Evolutionary conservation across 2,329 filamentous ascomycete genomes (phyloP).

Genomic region (Epichloe hybrida): DNA sequence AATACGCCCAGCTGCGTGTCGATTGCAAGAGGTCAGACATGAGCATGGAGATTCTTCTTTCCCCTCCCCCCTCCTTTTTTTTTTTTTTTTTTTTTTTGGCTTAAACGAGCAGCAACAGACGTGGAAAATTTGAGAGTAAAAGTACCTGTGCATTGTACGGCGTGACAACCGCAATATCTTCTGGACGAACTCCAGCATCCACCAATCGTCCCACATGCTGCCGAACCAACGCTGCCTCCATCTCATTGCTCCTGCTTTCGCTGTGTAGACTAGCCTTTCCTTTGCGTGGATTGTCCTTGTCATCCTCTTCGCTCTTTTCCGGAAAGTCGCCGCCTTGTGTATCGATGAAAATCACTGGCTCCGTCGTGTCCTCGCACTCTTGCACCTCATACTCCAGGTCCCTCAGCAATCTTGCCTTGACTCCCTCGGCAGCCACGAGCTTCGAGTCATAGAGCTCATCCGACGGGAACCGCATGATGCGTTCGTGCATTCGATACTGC

Average conservation of each 20-base stretch:
- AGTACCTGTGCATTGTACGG: constrained; percentile 85
- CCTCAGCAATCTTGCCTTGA: constrained; percentile 60
- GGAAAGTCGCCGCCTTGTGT: constrained; percentile 90
- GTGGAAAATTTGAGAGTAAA: background rate
- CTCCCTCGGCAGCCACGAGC: constrained; percentile 66
- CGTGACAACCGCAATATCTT: constrained; percentile 86
- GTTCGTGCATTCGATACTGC: constrained; percentile 96
- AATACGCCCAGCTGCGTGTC: constrained; percentile 55
- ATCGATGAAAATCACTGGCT: constrained; percentile 87
- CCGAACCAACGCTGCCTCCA: constrained; percentile 71
- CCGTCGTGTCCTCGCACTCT: constrained; percentile 72
- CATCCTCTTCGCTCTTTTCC: constrained; percentile 66
- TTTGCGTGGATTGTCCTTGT: constrained; percentile 32
- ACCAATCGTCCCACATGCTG: constrained; percentile 65
- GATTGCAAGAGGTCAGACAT: constrained; percentile 3
- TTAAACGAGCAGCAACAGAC: background rate
- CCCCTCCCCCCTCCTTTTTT: background rate
- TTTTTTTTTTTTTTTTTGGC: no score
- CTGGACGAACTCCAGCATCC: constrained; percentile 62
- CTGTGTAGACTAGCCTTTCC: constrained; percentile 31
- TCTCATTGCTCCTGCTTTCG: constrained; percentile 78
- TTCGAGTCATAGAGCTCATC: constrained; percentile 73
- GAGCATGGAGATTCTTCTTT: background rate
- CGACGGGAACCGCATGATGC: constrained; percentile 90
- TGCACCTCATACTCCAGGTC: constrained; percentile 66